Evolutionary conservation across 345 rosid species (phyloP).

Genomic region (Noccaea bulbosa): DNA sequence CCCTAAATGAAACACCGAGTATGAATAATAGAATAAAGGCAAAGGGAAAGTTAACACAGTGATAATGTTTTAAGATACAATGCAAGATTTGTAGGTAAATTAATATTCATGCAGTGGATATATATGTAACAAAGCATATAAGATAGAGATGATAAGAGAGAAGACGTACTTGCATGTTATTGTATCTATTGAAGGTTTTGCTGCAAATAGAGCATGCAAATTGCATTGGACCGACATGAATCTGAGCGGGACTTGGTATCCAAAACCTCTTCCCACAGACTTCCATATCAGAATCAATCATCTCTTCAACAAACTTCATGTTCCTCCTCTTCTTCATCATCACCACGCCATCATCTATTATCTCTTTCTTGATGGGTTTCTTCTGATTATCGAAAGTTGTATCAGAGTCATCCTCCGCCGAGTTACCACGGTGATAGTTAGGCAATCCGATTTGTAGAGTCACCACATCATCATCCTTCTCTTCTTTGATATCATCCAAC

Average conservation of each 20-base stretch:
- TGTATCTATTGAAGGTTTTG: conserved; percentile 99
- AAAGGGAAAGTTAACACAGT: conserved; percentile 42
- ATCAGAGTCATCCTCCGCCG: conserved; percentile 39
- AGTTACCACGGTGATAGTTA: conserved; percentile 38
- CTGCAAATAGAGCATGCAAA: conserved; percentile 96
- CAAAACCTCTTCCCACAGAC: conserved; percentile 51
- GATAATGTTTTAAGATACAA: conserved; percentile 10
- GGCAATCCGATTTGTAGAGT: conserved; percentile 46
- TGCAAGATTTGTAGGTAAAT: conserved; percentile 20
- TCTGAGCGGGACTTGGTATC: conserved; percentile 97
- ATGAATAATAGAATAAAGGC: conserved; percentile 28
- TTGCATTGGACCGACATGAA: conserved; percentile 93
- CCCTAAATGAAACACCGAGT: conserved; percentile 14
- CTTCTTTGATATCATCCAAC: conserved; percentile 29
- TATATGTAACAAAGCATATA: conserved; percentile 21
- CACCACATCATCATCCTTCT: conserved; percentile 35
- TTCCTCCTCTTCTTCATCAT: conserved; percentile 40
- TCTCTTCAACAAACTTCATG: conserved; percentile 18
- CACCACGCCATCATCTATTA: conserved; percentile 28
- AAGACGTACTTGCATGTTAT: conserved; percentile 92
- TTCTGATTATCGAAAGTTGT: conserved; percentile 32
- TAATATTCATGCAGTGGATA: not conserved
- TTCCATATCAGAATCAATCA: conserved; percentile 35
- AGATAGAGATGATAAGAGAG: conserved; percentile 10
- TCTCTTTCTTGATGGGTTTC: conserved; percentile 38